Evolutionary conservation across 1,284 basidiomycete genomes (phyloP).

Genomic region (Trichosporon asahii): DNA sequence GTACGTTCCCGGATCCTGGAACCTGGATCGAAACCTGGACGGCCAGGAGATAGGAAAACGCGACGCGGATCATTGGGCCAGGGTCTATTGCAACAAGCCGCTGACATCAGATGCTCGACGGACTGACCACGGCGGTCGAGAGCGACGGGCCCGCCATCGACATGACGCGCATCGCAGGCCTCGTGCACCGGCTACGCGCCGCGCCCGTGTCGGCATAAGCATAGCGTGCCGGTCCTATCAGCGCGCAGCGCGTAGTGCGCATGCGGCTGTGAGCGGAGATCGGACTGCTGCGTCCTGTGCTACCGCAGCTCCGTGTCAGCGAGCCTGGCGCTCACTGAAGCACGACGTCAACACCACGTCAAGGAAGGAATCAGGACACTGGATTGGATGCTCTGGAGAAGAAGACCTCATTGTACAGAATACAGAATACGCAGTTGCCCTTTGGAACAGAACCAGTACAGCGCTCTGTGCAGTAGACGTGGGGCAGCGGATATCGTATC

Average conservation of each 20-base stretch:
- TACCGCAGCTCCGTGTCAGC: not conserved
- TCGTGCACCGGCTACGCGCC: constrained; percentile 59
- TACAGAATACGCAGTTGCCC: not conserved
- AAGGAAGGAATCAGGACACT: not conserved
- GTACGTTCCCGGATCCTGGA: not conserved
- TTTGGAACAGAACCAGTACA: no score
- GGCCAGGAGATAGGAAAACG: no score
- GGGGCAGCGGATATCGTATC: no score
- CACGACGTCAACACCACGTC: not conserved
- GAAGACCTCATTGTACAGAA: not conserved
- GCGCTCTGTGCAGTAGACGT: no score
- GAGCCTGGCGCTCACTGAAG: constrained; percentile 1
- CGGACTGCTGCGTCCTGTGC: not conserved
- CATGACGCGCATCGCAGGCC: constrained; percentile 77
- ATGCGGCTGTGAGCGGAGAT: not conserved
- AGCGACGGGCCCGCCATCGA: constrained; percentile 81
- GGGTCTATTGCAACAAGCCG: not conserved
- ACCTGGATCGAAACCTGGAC: no score
- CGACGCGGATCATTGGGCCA: not conserved
- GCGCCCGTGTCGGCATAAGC: constrained; percentile 18
- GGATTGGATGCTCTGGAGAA: not conserved
- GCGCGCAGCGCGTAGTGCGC: not conserved
- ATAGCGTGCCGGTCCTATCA: not conserved
- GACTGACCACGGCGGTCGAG: constrained; percentile 81
- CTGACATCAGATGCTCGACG: constrained; percentile 70